These are phyloP conservation scores for Quercus berberidifolia DNA, from an alignment of 306 rosid species.

Conservation along the genomic window DNA sequence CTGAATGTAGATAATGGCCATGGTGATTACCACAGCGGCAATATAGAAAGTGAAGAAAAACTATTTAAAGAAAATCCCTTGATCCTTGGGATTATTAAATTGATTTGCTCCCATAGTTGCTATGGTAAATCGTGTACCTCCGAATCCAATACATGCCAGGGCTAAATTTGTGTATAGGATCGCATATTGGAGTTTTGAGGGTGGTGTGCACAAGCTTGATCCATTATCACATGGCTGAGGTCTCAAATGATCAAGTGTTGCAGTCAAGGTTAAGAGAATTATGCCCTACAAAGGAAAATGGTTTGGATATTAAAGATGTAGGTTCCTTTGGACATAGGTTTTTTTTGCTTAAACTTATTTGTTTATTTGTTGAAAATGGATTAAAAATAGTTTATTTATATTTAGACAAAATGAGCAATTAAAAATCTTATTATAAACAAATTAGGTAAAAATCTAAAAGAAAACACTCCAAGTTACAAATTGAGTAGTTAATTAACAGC, in stretches of 20 bases:
- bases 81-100: conserved; percentile 4
- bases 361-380: too few relatives aligned
- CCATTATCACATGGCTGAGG: conserved; percentile 11
- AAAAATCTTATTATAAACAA: too few relatives aligned
- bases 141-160: conserved; percentile 5
- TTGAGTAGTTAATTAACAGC: background rate
- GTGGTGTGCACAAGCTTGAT: conserved; percentile 5
- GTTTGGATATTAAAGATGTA: background rate
- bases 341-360: too few relatives aligned
- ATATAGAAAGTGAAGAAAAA: conserved; percentile 6
- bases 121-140: conserved; percentile 17
- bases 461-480: too few relatives aligned
- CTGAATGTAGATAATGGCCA: conserved; percentile 19
- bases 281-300: conserved; percentile 3
- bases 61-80: conserved; percentile 31
- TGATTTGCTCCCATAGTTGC: conserved; percentile 31
- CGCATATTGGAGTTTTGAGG: background rate
- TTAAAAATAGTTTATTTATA: too few relatives aligned
- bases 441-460: too few relatives aligned
- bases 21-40: background rate
- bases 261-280: conserved; percentile 8
- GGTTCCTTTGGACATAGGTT: too few relatives aligned
- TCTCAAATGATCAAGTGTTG: conserved; percentile 10
- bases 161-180: conserved; percentile 4
- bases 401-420: too few relatives aligned